Evolutionary conservation across 1,139 yeast genomes (phyloP), one percentile per base, ranked within the genome.

Genomic region (Geotrichum restrictum): DNA sequence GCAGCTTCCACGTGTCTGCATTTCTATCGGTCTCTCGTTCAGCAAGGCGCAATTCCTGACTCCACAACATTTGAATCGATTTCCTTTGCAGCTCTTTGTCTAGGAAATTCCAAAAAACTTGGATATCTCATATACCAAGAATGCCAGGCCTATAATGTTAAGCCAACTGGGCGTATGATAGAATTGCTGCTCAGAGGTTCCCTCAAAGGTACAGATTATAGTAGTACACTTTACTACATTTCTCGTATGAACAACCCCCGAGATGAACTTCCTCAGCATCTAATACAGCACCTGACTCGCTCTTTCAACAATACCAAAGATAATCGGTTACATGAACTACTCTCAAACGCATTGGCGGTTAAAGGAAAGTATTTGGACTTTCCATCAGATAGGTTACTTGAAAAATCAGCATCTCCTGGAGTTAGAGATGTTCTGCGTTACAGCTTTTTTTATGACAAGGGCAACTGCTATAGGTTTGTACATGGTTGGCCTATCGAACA

Each of bases 31-130:
- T n/a, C 31, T 8, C 49, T 63, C 3, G 48, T 55, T 8, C 38
- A 37, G 13, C 43, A 21, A 1, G 45, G 41, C 11, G 51, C 61
- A 29, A 29, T 3, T 24, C 67, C 68, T 3, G 48, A 63, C 44
- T 18, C 16, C 1, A 53, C 41, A 16, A 68, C 72, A 1, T 59
- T 64, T 32, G 62, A 62, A 40, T 50, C 60, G 8, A 60, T 68
- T 8, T 58, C 62, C 18, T 57, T 57, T 22, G 59, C 66, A 1
- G 67, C 69, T 2, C 60, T 55, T 39, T 57, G 65, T 13, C 55
- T 67, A 43, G 64, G 68, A 6, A 64, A 66, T 48, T 57, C 69
- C 24, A 67, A 68, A 49, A 60, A 63, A 34, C 59, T 66, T n/a
- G 51, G 62, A 16, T 58, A 59, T 48, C 54, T 51, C 14, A 63